phyloP scores from a whole-genome alignment of 441 rosid genomes.

The Eugenia klotzschiana region DNA sequence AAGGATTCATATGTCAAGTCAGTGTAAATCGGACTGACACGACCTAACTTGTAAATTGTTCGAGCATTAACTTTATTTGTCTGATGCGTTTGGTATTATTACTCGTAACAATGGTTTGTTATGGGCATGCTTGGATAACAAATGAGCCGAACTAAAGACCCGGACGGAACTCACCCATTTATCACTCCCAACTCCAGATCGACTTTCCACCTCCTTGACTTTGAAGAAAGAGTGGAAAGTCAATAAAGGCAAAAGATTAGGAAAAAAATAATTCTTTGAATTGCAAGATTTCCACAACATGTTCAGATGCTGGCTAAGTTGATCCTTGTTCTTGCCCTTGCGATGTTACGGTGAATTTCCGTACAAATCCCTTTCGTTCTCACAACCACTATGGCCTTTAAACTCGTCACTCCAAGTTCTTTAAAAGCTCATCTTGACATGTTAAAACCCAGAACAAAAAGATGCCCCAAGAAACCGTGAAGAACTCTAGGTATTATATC shows the following conservation, averaged over 20 bases:
- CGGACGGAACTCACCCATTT: neutral
- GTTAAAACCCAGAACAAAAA: neutral
- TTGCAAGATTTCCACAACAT: neutral
- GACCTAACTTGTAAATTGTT: neutral
- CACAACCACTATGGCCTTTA: neutral
- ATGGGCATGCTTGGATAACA: neutral
- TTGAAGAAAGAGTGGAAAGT: too few species aligned
- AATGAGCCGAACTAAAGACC: neutral
- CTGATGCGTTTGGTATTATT: neutral
- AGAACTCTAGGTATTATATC: neutral
- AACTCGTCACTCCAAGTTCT: neutral
- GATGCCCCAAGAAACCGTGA: neutral
- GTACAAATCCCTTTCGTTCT: neutral
- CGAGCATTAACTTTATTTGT: neutral
- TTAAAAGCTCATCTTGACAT: neutral
- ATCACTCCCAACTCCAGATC: neutral
- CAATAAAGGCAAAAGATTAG: neutral
- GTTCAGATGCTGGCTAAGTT: neutral
- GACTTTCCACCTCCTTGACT: too few species aligned
- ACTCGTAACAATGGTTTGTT: neutral
- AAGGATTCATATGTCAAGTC: neutral
- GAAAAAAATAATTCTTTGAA: neutral
- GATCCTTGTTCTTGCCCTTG: neutral
- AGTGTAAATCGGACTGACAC: too few species aligned
- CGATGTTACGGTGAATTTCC: neutral